Evolutionary conservation across 2,329 filamentous ascomycete species (phyloP).

Genomic region (Cladophialophora yegresii): DNA sequence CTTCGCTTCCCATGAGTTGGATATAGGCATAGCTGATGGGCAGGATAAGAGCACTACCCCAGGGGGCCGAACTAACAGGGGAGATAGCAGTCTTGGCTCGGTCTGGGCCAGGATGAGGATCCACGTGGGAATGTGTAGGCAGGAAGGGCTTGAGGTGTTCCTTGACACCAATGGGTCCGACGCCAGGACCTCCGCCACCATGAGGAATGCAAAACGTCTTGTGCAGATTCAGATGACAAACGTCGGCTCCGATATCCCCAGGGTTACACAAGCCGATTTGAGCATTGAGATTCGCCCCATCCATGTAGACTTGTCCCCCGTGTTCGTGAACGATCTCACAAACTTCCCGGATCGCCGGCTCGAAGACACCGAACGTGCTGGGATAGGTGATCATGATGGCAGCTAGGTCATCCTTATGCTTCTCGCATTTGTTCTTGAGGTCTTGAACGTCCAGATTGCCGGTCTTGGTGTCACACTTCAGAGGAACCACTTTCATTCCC

Average conservation of each 20-base stretch:
- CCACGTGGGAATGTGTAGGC: constrained; percentile 67
- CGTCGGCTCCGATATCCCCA: constrained; percentile 91
- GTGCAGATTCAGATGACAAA: constrained; percentile 95
- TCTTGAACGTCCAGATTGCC: constrained; percentile 89
- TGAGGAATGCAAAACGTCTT: constrained; percentile 99
- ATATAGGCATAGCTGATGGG: constrained; percentile 96
- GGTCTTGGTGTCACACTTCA: constrained; percentile 85
- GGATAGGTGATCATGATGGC: constrained; percentile 98
- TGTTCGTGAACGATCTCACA: constrained; percentile 83
- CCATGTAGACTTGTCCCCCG: constrained; percentile 97
- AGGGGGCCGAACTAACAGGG: constrained; percentile 78
- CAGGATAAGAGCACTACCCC: constrained; percentile 86
- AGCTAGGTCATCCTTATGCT: constrained; percentile 79
- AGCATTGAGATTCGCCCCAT: constrained; percentile 97
- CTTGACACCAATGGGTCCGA: constrained; percentile 91
- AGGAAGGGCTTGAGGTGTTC: constrained; percentile 75
- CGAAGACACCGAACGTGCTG: constrained; percentile 91
- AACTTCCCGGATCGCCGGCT: constrained; percentile 81
- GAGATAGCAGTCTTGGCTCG: constrained; percentile 56
- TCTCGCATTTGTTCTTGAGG: constrained; percentile 82
- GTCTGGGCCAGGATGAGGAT: constrained; percentile 40
- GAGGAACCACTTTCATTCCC: constrained; percentile 86
- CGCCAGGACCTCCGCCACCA: constrained; percentile 88
- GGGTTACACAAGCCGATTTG: constrained; percentile 95
- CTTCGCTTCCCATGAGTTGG: constrained; percentile 83